Evolutionary conservation across 768 basidiomycete genomes (phyloP).

Genomic region (Trametes villosa): DNA sequence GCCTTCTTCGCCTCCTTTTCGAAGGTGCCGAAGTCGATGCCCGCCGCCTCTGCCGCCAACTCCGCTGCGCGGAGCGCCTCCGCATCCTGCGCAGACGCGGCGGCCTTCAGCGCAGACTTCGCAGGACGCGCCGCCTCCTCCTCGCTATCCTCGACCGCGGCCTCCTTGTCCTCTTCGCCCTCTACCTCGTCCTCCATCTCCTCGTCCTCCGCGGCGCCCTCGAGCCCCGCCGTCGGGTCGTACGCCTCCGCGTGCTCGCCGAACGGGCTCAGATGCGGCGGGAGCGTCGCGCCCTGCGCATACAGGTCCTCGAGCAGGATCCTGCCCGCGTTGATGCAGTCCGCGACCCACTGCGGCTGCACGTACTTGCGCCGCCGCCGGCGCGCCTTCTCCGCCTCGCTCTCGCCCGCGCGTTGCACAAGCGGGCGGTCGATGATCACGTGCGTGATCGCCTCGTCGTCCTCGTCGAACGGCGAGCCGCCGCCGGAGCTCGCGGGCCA

Average conservation of each 20-base stretch:
- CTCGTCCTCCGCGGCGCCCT: conserved; percentile 38
- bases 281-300: conserved; percentile 81
- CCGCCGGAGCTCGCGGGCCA: conserved; percentile 84
- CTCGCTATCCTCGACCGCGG: conserved; percentile 30
- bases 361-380: conserved; percentile 79
- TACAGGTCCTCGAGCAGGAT: conserved; percentile 87
- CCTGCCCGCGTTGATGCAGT: conserved; percentile 89
- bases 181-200: conserved; percentile 39
- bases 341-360: conserved; percentile 98
- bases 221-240: conserved; percentile 55
- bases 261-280: conserved; percentile 96
- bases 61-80: conserved; percentile 84
- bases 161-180: conserved; percentile 36
- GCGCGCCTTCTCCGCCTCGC: conserved; percentile 60
- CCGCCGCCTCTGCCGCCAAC: conserved; percentile 88
- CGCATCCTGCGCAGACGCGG: conserved; percentile 53
- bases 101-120: conserved; percentile 36
- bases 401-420: conserved; percentile 51
- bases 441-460: conserved; percentile 88
- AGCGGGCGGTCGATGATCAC: conserved; percentile 92
- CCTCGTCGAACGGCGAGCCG: conserved; percentile 79
- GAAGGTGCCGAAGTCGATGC: conserved; percentile 79
- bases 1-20: conserved; percentile 74
- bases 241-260: conserved; percentile 81
- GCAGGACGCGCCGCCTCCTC: conserved; percentile 35